Percentiles rank a stretch among this genome's conserved stretches.
These are phyloP conservation scores for Yamadazyma buinensis DNA, from an alignment of 1,139 yeast species.

Conservation along the genomic window DNA sequence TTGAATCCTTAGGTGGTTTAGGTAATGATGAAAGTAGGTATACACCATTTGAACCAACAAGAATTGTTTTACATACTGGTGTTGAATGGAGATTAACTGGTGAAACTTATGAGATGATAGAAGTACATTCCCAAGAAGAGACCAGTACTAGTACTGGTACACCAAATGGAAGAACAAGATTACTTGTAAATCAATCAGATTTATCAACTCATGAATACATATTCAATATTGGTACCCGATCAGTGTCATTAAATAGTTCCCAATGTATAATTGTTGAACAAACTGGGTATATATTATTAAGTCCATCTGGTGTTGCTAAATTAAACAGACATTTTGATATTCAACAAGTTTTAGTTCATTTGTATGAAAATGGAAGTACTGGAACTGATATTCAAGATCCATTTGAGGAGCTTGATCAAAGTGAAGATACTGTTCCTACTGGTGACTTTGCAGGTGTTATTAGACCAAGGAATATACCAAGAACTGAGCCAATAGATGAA, in stretches of 20 bases:
- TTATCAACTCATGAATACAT: slow-evolving; percentile 20
- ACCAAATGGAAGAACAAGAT: slow-evolving; percentile 7
- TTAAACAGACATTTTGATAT: slow-evolving; percentile 18
- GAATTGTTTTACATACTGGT: slow-evolving; percentile 21
- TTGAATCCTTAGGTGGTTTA: not conserved
- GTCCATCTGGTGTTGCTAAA: slow-evolving; percentile 31
- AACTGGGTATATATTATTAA: slow-evolving; percentile 39
- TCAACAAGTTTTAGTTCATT: slow-evolving; percentile 21
- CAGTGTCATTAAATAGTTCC: slow-evolving; percentile 29
- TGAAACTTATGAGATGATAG: slow-evolving; percentile 22
- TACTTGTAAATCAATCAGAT: slow-evolving; percentile 24
- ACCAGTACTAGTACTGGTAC: slow-evolving; percentile 6
- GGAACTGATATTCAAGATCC: not conserved
- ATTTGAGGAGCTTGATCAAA: too few species aligned
- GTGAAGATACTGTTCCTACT: too few species aligned
- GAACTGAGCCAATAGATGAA: too few species aligned
- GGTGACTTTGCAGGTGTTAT: not conserved
- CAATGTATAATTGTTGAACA: slow-evolving; percentile 42
- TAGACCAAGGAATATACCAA: too few species aligned
- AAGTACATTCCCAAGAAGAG: too few species aligned
- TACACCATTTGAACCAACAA: slow-evolving; percentile 18
- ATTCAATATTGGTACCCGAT: slow-evolving; percentile 14
- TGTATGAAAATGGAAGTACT: slow-evolving; percentile 5
- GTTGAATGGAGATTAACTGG: slow-evolving; percentile 26
- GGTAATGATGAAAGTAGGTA: not conserved